phyloP scores from a whole-genome alignment of 169 alveolate genomes.

The Cryptosporidium sp. region DNA sequence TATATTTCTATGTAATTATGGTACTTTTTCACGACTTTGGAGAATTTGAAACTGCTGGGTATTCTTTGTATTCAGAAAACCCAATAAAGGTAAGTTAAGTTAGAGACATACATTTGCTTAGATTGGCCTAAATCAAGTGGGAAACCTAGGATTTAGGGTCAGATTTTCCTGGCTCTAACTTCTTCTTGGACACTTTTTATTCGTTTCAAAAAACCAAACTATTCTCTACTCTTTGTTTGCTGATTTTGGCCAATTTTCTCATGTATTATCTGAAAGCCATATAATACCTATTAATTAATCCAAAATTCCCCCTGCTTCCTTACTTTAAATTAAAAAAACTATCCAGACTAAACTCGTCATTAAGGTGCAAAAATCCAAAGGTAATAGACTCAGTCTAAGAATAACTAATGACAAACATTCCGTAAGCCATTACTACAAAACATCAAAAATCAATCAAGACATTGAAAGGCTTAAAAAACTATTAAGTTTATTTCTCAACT shows the following conservation, averaged over 20 bases:
- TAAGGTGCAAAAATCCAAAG: slow-evolving; percentile 51
- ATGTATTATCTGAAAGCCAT: background rate
- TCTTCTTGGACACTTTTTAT: too few relatives aligned
- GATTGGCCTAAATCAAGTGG: background rate
- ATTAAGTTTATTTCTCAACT: slow-evolving; percentile 12
- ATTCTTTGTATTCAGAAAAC: slow-evolving; percentile 7
- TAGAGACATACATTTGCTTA: background rate
- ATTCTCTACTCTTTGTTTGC: background rate
- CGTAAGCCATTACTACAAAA: slow-evolving; percentile 46
- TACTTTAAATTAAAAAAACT: background rate
- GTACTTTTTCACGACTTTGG: slow-evolving; percentile 35
- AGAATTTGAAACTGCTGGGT: slow-evolving; percentile 53
- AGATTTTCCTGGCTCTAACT: background rate
- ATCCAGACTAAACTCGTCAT: slow-evolving; percentile 47
- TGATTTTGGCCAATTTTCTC: background rate
- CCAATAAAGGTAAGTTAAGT: slow-evolving; percentile 70
- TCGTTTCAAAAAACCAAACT: background rate
- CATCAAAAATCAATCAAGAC: slow-evolving; percentile 31
- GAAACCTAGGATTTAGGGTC: background rate
- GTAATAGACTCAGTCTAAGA: slow-evolving; percentile 22
- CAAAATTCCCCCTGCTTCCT: too few relatives aligned
- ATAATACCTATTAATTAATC: background rate
- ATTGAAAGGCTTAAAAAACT: slow-evolving; percentile 44
- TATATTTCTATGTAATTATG: background rate
- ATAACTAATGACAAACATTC: slow-evolving; percentile 58